phyloP scores from a whole-genome alignment of 2,329 filamentous ascomycete species.

The Sclerotinia glacialis region DNA sequence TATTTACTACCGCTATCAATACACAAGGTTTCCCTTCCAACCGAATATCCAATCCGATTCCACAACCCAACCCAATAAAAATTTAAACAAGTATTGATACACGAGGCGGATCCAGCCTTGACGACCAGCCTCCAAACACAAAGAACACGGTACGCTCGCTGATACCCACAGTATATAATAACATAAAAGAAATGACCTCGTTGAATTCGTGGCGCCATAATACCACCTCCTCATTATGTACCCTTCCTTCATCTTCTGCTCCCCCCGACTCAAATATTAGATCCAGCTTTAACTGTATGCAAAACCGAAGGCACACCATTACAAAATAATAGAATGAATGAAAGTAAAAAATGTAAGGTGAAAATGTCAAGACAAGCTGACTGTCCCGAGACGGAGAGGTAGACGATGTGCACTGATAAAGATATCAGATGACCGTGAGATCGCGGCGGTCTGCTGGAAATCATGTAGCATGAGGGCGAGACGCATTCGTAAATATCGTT shows the following conservation, averaged over 20 bases:
- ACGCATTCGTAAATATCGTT: background rate
- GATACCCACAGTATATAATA: conserved; percentile 15
- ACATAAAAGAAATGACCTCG: conserved; percentile 13
- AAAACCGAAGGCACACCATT: background rate
- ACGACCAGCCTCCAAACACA: background rate
- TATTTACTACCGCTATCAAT: background rate
- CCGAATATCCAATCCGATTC: background rate
- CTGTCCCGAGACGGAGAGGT: background rate
- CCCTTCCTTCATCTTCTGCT: background rate
- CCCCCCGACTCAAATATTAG: background rate
- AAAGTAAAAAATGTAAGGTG: background rate
- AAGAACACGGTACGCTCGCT: background rate
- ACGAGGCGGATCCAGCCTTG: background rate
- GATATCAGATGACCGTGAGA: background rate
- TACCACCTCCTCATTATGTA: conserved; percentile 14
- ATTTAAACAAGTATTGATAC: conserved; percentile 3
- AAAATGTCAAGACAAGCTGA: background rate
- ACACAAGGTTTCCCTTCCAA: background rate
- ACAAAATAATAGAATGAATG: conserved; percentile 9
- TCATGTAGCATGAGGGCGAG: background rate
- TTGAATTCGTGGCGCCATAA: conserved; percentile 19
- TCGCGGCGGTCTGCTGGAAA: background rate
- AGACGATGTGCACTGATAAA: background rate
- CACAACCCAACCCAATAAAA: conserved; percentile 5
- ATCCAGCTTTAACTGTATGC: conserved; percentile 1